Evolutionary conservation across 805 yeast genomes (phyloP), one percentile per base, ranked within the genome.

Genomic region (Wickerhamiella kurtzmanii): DNA sequence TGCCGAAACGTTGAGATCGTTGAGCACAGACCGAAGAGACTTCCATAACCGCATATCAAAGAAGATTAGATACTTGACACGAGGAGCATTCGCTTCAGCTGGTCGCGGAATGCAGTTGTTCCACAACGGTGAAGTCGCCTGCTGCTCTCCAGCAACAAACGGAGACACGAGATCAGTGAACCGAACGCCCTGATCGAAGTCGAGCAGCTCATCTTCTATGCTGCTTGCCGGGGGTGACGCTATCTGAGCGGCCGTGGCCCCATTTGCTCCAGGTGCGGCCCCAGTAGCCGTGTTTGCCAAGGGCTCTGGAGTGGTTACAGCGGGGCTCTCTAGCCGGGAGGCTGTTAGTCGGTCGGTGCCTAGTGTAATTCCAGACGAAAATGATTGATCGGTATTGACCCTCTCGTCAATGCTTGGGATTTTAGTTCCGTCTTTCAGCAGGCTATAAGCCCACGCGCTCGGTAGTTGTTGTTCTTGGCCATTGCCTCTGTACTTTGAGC

Each of bases 31-130:
- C 41, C 95, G 68, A 3, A 80, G 64, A 0, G 73, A 60, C 56
- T 77, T 82, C 81, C 87, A 81, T 35, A 85, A 72, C 43, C 94
- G 62, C 2, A 80, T 69, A 56, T 86, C 95, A 57, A 80, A 74
- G 52, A 73, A 78, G 40, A 74, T 68, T 45, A 78, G 64, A 62
- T 70, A 75, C 57, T 79, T 83, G 20, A 77, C 71, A 45, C 85
- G 64, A 2, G 60, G 36, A 9, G 42, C 35, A 18, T 38, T 16
- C 19, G 17, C n/a, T 25, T 25, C 32, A 25, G 18, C 16, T 16
- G 22, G 19, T 15, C 37, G 13, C 11, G 32, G 9, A 11, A 25
- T 11, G 11, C 32, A 25, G 32, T 25, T 22, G 22, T 45, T 40
- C 41, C 41, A 38, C 22, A 38, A 15, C 22, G 15, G 22, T 25